phyloP scores from a whole-genome alignment of 768 basidiomycete species.

The Lyophyllum decastes region DNA sequence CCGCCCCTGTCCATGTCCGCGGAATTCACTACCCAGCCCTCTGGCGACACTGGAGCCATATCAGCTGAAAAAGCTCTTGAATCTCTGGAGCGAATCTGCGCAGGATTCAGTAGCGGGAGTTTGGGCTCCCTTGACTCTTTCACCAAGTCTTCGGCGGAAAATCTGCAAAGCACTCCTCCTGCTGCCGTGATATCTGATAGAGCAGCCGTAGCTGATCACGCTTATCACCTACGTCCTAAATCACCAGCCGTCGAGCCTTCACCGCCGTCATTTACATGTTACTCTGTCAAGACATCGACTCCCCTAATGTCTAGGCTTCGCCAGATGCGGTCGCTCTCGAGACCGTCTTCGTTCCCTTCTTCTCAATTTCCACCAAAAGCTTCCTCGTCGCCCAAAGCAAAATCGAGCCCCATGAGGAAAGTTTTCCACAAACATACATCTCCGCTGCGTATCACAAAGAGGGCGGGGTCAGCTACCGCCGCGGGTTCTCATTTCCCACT shows the following conservation, averaged over 20 bases:
- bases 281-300: conserved; percentile 9
- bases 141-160: conserved; percentile 5
- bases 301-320: conserved; percentile 2
- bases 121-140: conserved; percentile 32
- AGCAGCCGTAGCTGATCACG: background rate
- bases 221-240: background rate
- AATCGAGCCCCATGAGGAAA: conserved; percentile 8
- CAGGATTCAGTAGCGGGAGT: conserved; percentile 33
- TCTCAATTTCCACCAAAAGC: conserved; percentile 2
- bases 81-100: conserved; percentile 25
- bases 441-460: conserved; percentile 14
- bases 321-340: background rate
- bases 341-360: conserved; percentile 1
- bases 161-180: background rate
- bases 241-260: background rate
- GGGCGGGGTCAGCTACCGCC: background rate
- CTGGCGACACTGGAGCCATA: conserved; percentile 4
- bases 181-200: background rate
- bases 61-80: conserved; percentile 18
- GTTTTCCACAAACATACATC: conserved; percentile 1
- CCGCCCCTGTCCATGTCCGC: background rate
- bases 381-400: background rate
- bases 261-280: conserved; percentile 1
- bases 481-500: no score
- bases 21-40: background rate